phyloP scores from a whole-genome alignment of 495 filamentous ascomycete genomes.

The Podospora pseudocomata region DNA sequence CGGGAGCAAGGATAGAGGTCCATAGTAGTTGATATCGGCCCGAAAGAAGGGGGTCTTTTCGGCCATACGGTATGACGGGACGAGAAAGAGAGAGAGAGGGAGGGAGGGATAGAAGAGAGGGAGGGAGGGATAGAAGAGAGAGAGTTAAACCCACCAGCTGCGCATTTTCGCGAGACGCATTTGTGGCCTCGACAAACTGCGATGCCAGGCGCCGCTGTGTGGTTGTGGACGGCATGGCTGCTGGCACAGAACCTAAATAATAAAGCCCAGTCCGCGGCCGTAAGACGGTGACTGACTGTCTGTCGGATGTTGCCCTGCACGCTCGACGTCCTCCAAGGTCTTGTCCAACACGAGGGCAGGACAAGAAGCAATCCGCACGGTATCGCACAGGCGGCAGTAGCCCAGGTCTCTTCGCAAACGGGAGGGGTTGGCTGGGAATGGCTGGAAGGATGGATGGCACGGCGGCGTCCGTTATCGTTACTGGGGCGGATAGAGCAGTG shows the following conservation, averaged over 20 bases:
- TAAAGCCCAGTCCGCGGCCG: background rate
- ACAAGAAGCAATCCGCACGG: background rate
- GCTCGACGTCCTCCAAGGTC: background rate
- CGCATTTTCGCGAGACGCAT: conserved; percentile 50
- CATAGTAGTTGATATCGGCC: conserved; percentile 26
- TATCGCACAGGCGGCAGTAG: background rate
- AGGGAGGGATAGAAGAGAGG: no score
- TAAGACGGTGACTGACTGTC: background rate
- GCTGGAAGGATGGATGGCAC: no score
- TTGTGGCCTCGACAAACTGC: conserved; percentile 54
- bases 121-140: background rate
- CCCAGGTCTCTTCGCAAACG: background rate
- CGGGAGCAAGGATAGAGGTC: conserved; percentile 22
- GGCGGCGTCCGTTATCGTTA: background rate
- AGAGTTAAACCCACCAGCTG: conserved; percentile 40
- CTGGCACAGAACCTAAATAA: background rate
- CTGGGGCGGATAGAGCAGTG: background rate
- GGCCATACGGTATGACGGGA: conserved; percentile 21
- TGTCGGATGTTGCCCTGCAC: background rate
- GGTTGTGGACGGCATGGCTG: conserved; percentile 24
- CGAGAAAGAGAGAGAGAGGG: background rate
- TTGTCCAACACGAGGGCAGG: background rate
- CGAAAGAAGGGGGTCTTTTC: conserved; percentile 21
- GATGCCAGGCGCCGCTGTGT: conserved; percentile 49
- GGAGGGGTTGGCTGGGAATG: no score